Base-by-base conservation (phyloP, 768 basidiomycete genomes). In the Coprinellus aureogranulatus region DNA sequence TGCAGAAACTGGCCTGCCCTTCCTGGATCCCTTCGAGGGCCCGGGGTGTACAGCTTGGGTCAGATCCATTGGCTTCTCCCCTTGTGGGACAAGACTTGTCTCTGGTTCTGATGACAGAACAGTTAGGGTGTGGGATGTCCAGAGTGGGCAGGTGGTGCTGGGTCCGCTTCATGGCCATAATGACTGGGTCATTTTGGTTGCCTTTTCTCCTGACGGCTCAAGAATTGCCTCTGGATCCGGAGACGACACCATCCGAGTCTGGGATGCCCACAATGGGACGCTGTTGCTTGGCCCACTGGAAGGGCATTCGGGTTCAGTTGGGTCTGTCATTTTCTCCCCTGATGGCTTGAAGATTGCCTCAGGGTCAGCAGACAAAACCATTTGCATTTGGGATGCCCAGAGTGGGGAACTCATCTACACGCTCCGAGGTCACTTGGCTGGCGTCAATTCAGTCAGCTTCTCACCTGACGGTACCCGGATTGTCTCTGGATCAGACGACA, bases 301-400 rank as follows among this genome's bases (percentile, higher is more conserved):
- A 23, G 58, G 42, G 25, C 47, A 54, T 34, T 54, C 4, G 14
- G 27, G 18, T 20, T 4, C 11, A 4, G 42, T 59, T 18, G 22
- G 20, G 2, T 49, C 47, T 8, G 47, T 49, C 25, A 27, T 14
- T 1, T 49, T 49, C 20, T 49, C 47, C 12, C 8, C 9, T 11
- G 47, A 49, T 9, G 47, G 47, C 1, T 27, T 12, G 2, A 12
- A 20, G 23, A 12, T 49, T 28, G 74, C 68, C 6, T 77, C 77
- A 23, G 68, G 70, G 18, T 77, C 68, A 10, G 12, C 54, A 31
- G 67, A 69, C 48, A 41, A 55, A 14, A 66, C 62, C 5, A 25
- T 67, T 12, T 26, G 53, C 16, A 14, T 67, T 23, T 62, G 59
- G 61, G 52, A 61, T 56, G 45, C 52, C 14, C 20, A 12, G 2